A percentile compares a stretch with the other conserved stretches of the same genome.
Evolutionary conservation across 2,329 filamentous ascomycete genomes (phyloP).

Genomic region (Paracoccidioides brasiliensis): DNA sequence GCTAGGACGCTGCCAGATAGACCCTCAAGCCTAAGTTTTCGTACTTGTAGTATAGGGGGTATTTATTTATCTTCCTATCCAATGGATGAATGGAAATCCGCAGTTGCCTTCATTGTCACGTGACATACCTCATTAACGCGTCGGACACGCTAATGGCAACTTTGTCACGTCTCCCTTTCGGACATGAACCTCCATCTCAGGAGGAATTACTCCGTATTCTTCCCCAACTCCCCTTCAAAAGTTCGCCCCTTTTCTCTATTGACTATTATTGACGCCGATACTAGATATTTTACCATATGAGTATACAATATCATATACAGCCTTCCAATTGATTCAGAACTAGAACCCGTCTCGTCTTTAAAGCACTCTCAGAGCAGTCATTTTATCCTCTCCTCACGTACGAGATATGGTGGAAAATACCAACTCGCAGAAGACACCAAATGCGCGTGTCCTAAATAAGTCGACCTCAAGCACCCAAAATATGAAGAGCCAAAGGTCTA

Average conservation of each 20-base stretch:
- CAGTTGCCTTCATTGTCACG: background rate
- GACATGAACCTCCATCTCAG: background rate
- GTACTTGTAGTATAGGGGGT: too few species aligned
- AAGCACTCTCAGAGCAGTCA: background rate
- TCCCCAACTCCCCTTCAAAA: background rate
- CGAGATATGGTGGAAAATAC: background rate
- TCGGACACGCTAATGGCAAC: slow-evolving; percentile 18
- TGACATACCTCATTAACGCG: slow-evolving; percentile 25
- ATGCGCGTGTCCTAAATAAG: slow-evolving; percentile 7
- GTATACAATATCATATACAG: background rate
- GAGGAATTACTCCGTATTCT: background rate
- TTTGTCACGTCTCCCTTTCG: background rate
- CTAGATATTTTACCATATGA: background rate
- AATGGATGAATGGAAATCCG: too few species aligned
- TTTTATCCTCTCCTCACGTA: background rate
- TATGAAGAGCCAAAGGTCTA: slow-evolving; percentile 54
- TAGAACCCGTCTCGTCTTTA: background rate
- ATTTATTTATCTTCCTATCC: too few species aligned
- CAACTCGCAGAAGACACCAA: slow-evolving; percentile 2
- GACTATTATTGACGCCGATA: background rate
- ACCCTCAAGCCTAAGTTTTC: too few species aligned
- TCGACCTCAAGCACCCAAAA: slow-evolving; percentile 30
- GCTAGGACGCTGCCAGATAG: too few species aligned
- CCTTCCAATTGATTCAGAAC: background rate
- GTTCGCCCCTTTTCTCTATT: background rate